Conservation (phyloP, 345 rosid species). For the Citrus sp. region DNA sequence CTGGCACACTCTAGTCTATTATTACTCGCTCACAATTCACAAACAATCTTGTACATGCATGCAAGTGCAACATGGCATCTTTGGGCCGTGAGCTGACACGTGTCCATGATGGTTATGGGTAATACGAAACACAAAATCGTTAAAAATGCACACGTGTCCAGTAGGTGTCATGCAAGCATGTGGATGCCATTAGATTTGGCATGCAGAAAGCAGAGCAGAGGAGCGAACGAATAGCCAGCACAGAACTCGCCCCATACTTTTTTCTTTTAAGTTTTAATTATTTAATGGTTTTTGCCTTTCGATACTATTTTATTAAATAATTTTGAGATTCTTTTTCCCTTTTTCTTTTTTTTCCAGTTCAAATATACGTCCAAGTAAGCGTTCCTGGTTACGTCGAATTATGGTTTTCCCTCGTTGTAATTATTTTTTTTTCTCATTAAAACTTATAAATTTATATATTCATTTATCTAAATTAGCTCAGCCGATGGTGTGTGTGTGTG, state of each 20-base stretch:
- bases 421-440: neutral
- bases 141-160: constrained; percentile 35
- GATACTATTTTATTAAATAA: neutral
- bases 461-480: too few relatives aligned
- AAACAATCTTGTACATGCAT: constrained; percentile 2
- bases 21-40: neutral
- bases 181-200: constrained; percentile 25
- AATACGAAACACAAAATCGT: neutral
- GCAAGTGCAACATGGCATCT: constrained; percentile 17
- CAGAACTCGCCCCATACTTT: neutral
- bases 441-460: too few relatives aligned
- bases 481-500: too few relatives aligned
- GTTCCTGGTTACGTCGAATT: too few relatives aligned
- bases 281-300: neutral
- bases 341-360: neutral
- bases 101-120: constrained; percentile 6
- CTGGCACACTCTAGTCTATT: neutral
- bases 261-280: too few relatives aligned
- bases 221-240: neutral
- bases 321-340: neutral
- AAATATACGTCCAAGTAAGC: neutral
- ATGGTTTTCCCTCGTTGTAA: too few relatives aligned
- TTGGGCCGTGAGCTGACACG: constrained; percentile 32
- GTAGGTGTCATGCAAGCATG: constrained; percentile 44
- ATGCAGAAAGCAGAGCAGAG: neutral